These are phyloP conservation scores for Ploettnerulaceae sp. DNA, from an alignment of 2,329 filamentous ascomycete genomes.

Conservation along the genomic window DNA sequence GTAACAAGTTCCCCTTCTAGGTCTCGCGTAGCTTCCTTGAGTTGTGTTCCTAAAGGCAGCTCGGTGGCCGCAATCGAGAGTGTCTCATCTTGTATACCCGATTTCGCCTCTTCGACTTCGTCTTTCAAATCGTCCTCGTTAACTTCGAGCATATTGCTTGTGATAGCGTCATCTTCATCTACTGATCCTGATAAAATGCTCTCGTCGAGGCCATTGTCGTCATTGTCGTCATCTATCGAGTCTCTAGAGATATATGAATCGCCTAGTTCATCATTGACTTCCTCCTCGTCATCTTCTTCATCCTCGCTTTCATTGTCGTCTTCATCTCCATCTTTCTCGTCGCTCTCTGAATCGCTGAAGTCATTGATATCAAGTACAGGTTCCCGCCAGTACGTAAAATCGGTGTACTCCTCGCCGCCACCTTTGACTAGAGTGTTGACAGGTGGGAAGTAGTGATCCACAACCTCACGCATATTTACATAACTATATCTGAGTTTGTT, in stretches of 20 bases:
- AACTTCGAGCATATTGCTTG: conserved; percentile 30
- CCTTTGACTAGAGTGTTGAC: conserved; percentile 80
- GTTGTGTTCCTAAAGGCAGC: conserved; percentile 6
- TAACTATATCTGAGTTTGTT: conserved; percentile 97
- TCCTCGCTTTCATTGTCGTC: conserved; percentile 46
- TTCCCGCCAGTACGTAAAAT: conserved; percentile 96
- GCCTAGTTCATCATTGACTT: conserved; percentile 47
- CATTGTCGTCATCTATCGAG: conserved; percentile 45
- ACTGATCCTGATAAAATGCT: conserved; percentile 27
- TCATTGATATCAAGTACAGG: conserved; percentile 78
- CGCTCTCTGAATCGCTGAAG: conserved; percentile 78
- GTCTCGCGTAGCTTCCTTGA: conserved; percentile 39
- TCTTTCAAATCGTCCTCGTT: conserved; percentile 35
- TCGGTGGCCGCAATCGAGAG: not conserved
- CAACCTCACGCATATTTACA: conserved; percentile 92
- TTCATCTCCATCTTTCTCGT: conserved; percentile 50
- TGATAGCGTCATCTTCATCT: conserved; percentile 28
- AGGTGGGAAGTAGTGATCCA: conserved; percentile 97
- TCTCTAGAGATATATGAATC: conserved; percentile 54
- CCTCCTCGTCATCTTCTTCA: conserved; percentile 46
- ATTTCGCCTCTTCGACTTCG: conserved; percentile 33
- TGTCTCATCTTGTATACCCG: conserved; percentile 4
- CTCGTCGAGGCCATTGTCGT: conserved; percentile 28
- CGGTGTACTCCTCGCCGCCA: conserved; percentile 90
- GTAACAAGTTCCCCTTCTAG: conserved; percentile 54